phyloP scores from a whole-genome alignment of 768 basidiomycete species.

The Stropharia rugosoannulata region DNA sequence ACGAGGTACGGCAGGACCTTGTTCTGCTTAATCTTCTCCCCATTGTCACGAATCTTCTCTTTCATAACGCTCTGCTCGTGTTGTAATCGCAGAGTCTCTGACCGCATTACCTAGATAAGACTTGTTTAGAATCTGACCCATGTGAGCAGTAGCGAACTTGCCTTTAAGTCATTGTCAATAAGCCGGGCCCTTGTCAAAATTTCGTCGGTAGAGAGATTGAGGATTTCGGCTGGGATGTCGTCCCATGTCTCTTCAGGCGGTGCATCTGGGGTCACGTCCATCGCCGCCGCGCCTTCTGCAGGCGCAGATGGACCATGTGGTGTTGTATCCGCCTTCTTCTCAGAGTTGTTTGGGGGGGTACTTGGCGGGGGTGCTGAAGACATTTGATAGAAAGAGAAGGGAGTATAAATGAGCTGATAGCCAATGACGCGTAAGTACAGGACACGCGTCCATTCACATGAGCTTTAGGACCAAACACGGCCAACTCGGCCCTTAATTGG shows the following conservation, averaged over 20 bases:
- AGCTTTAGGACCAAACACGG: slow-evolving; percentile 26
- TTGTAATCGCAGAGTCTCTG: slow-evolving; percentile 86
- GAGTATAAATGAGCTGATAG: slow-evolving; percentile 11
- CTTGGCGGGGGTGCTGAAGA: slow-evolving; percentile 58
- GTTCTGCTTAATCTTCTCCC: slow-evolving; percentile 99
- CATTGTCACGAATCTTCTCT: slow-evolving; percentile 97
- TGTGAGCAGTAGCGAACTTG: slow-evolving; percentile 24
- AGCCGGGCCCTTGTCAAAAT: slow-evolving; percentile 86
- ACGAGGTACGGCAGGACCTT: slow-evolving; percentile 98
- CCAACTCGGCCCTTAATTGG: slow-evolving; percentile 16
- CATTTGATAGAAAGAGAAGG: slow-evolving; percentile 33
- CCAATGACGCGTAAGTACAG: slow-evolving; percentile 28
- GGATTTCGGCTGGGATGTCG: slow-evolving; percentile 89
- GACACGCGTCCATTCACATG: slow-evolving; percentile 35
- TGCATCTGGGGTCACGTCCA: slow-evolving; percentile 77
- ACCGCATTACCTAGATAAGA: slow-evolving; percentile 87
- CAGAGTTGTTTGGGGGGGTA: slow-evolving; percentile 47
- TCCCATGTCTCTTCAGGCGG: slow-evolving; percentile 80
- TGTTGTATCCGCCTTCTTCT: slow-evolving; percentile 49
- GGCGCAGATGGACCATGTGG: slow-evolving; percentile 30
- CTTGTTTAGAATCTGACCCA: not conserved
- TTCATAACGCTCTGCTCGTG: slow-evolving; percentile 97
- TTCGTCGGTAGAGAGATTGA: slow-evolving; percentile 77
- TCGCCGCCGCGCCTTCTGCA: slow-evolving; percentile 38
- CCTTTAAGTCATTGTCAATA: slow-evolving; percentile 97